phyloP scores from a whole-genome alignment of 2,329 filamentous ascomycete species.

The Fusarium domesticum region DNA sequence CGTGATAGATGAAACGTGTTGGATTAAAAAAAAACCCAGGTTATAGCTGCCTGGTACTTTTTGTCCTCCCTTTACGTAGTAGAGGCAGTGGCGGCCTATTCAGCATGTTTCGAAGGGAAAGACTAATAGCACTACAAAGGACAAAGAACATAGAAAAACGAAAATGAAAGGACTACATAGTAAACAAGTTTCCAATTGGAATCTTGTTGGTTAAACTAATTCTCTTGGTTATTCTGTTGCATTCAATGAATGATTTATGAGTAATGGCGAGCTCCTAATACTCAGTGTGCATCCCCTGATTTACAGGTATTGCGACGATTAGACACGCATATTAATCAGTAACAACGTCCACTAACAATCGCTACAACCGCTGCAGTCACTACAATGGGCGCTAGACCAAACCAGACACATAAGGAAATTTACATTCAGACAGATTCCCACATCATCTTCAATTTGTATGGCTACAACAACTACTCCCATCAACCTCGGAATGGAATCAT shows the following conservation, averaged over 20 bases:
- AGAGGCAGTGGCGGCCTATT: not conserved
- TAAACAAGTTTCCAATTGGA: too few species aligned
- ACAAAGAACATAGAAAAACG: not conserved
- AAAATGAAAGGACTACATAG: not conserved
- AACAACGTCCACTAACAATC: too few species aligned
- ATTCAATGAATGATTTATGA: too few species aligned
- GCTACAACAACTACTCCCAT: not conserved
- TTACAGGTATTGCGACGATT: not conserved
- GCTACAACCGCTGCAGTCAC: not conserved
- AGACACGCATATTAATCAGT: not conserved
- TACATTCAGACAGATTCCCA: too few species aligned
- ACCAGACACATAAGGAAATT: too few species aligned
- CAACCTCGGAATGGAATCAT: conserved; percentile 39
- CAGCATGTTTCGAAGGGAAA: not conserved
- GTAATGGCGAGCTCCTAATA: too few species aligned
- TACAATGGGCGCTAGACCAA: too few species aligned
- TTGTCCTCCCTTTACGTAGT: not conserved
- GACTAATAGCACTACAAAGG: not conserved
- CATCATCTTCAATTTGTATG: not conserved
- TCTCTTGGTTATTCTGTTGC: too few species aligned
- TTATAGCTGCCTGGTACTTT: not conserved
- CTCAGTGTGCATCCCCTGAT: too few species aligned
- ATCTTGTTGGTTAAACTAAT: too few species aligned
- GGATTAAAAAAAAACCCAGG: not conserved
- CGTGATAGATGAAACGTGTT: not conserved